Evolutionary conservation across 352 stramenopile species (phyloP).

Genomic region (Ophiocytium majus): DNA sequence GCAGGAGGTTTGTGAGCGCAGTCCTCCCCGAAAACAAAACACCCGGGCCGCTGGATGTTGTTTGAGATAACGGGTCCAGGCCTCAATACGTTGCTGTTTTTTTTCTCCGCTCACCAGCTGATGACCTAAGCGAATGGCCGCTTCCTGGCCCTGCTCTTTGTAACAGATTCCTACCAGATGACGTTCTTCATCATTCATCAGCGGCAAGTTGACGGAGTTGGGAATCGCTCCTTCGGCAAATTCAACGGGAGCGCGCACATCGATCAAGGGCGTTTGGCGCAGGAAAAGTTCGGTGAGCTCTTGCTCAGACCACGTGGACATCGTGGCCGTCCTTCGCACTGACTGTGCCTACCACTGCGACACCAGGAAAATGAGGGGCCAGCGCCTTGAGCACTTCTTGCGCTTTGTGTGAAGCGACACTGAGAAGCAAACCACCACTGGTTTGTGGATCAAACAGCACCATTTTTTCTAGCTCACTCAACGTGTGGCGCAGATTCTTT

Average conservation of each 20-base stretch:
- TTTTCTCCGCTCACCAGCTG: background rate
- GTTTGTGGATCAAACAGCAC: constrained; percentile 18
- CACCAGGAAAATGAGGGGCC: background rate
- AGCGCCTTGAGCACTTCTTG: background rate
- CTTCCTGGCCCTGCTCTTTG: constrained; percentile 1
- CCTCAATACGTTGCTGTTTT: background rate
- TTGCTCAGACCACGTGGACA: background rate
- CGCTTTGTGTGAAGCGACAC: background rate
- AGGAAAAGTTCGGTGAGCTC: background rate
- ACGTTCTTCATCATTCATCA: constrained; percentile 9
- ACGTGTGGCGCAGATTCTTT: background rate
- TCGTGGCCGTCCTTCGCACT: background rate
- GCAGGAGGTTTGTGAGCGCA: background rate
- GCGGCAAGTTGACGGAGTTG: background rate
- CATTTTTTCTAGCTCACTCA: constrained; percentile 5
- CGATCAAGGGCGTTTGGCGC: background rate
- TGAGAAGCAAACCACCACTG: constrained; percentile 23
- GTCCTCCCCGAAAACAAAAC: constrained; percentile 1
- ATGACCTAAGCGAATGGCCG: background rate
- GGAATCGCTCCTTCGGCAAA: background rate
- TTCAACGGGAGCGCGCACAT: background rate
- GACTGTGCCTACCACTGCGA: background rate
- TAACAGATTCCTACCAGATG: background rate
- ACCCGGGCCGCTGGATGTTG: background rate
- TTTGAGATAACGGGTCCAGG: background rate